Evolutionary conservation across 495 filamentous ascomycete species (phyloP).

Genomic region (Haplographium delicatum): DNA sequence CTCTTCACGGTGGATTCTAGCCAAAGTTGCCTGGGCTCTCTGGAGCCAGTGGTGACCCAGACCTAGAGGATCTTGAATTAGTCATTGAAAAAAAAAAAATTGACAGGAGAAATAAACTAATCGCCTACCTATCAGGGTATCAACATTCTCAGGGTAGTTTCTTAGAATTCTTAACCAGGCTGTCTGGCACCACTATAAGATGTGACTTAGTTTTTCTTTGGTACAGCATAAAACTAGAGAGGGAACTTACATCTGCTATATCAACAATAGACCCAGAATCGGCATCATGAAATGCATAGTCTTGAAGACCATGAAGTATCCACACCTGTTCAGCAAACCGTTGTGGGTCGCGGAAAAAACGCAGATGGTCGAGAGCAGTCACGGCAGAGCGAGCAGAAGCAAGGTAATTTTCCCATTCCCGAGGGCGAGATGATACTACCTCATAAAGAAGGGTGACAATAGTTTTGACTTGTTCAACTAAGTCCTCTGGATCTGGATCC

Average conservation of each 20-base stretch:
- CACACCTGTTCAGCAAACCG: constrained; percentile 36
- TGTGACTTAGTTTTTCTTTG: too few species aligned
- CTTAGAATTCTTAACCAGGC: constrained; percentile 39
- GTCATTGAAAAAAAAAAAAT: neutral
- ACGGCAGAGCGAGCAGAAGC: constrained; percentile 32
- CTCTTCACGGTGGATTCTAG: constrained; percentile 42
- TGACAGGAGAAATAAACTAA: neutral
- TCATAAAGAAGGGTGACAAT: constrained; percentile 21
- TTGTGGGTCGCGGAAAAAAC: constrained; percentile 32
- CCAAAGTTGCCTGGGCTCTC: constrained; percentile 42
- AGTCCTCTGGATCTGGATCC: constrained; percentile 11
- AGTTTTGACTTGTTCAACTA: constrained; percentile 22
- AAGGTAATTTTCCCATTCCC: constrained; percentile 29
- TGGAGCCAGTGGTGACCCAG: constrained; percentile 45
- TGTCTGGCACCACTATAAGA: constrained; percentile 43
- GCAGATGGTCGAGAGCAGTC: constrained; percentile 29
- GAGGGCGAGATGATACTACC: constrained; percentile 19
- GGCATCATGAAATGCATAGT: constrained; percentile 41
- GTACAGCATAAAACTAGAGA: too few species aligned
- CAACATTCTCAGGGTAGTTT: constrained; percentile 35
- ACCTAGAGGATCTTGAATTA: constrained; percentile 27
- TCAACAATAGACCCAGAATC: constrained; percentile 40
- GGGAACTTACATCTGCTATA: too few species aligned
- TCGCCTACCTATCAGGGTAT: constrained; percentile 36
- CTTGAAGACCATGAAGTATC: constrained; percentile 41